Percentiles rank a stretch among this genome's conserved stretches.
phyloP scores from a whole-genome alignment of 805 yeast genomes.

The Ogataea salicorniae region DNA sequence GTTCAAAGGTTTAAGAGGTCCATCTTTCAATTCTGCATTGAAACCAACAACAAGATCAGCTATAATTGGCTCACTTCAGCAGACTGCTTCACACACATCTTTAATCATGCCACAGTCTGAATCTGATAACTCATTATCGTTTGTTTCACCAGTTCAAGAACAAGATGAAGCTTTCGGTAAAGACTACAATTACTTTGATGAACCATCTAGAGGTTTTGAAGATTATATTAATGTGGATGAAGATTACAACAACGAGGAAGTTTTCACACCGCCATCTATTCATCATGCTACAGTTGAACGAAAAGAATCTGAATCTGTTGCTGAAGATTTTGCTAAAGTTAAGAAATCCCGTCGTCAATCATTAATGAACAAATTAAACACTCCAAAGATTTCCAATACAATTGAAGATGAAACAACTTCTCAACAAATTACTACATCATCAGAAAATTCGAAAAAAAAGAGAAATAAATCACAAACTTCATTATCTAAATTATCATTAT shows the following conservation, averaged over 20 bases:
- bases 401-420: neutral
- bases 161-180: neutral
- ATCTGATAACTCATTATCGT: conserved; percentile 11
- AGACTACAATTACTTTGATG: conserved; percentile 7
- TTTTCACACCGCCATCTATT: no score
- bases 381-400: neutral
- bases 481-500: conserved; percentile 10
- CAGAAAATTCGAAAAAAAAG: conserved; percentile 17
- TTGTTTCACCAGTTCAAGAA: neutral
- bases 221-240: conserved; percentile 15
- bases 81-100: conserved; percentile 32
- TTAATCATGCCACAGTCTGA: conserved; percentile 16
- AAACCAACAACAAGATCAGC: conserved; percentile 26
- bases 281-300: no score
- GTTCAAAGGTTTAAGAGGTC: conserved; percentile 58
- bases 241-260: neutral
- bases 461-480: conserved; percentile 20
- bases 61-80: conserved; percentile 25
- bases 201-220: conserved; percentile 18
- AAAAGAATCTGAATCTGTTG: neutral
- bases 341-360: conserved; percentile 17
- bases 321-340: neutral
- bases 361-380: conserved; percentile 8
- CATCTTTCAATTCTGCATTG: conserved; percentile 39
- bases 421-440: neutral